Base-by-base conservation (phyloP, 768 basidiomycete species). In the Mycena kentingensis region DNA sequence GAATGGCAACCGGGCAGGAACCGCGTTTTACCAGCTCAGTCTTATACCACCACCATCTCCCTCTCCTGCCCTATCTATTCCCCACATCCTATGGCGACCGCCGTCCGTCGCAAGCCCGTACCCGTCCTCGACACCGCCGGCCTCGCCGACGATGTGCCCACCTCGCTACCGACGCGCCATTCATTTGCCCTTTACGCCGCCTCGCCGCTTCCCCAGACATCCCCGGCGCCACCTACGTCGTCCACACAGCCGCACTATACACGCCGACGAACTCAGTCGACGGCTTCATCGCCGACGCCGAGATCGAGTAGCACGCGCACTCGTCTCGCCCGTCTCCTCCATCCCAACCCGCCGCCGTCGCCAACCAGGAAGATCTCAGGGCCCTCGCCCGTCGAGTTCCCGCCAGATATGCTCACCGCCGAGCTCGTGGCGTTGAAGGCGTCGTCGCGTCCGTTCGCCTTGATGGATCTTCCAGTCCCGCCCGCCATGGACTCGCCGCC, bases 301-400 rank as follows among this genome's bases (percentile, higher is more conserved):
- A 27, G 28, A 3, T 8, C 46, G 10, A 51, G 22, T 2, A 26
- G 44, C 24, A 56, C 49, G 5, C 41, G 56, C 18, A 39, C 41
- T 18, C 44, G 48, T 12, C 57, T 57, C 47, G 57, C 57, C 24
- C 57, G 57, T 13, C 49, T 58, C 0, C 46, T 51, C 3, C 57
- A 42, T 22, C 29, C 8, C 35, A 44, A 10, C 26, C 26, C 44
- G 7, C 37, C 46, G 15, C 24, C 51, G 18, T 11, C 13, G 10
- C 36, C 48, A n/a, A 12, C 25, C 8, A 36, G 49, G 19, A 58
- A 58, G 19, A 58, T 58, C 36, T 54, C 49, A 18, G 22, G 35
- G n/a, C 49, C 54, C n/a, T 3, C 45, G 8, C 57, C 57, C 38
- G 44, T 44, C 25, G 27, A 31, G n/a, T 28, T 51, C 27, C 48